phyloP scores from a whole-genome alignment of 495 filamentous ascomycete species.

The Daldinia concentrica region DNA sequence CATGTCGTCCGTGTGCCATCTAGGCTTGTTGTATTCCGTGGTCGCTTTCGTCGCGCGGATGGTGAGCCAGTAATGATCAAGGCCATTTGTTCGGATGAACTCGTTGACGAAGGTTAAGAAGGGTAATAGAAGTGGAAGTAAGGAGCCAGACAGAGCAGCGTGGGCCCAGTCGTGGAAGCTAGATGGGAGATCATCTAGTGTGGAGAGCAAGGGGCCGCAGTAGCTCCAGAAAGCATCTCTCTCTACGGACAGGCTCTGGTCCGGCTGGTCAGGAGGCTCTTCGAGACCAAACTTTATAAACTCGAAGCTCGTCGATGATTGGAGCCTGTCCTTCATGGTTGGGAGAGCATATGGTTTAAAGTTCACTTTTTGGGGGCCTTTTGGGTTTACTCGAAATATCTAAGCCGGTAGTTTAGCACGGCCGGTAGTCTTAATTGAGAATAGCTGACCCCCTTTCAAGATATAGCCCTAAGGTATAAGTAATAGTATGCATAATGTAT shows the following conservation, averaged over 20 bases:
- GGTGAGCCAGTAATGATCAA: conserved; percentile 49
- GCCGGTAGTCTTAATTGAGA: not conserved
- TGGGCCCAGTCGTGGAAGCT: conserved; percentile 42
- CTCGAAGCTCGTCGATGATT: conserved; percentile 33
- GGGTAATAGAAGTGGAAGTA: conserved; percentile 39
- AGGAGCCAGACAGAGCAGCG: conserved; percentile 27
- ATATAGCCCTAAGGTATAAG: not conserved
- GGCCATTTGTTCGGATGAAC: conserved; percentile 33
- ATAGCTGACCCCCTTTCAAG: conserved; percentile 9
- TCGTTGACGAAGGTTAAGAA: conserved; percentile 42
- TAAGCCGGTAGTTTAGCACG: conserved; percentile 1
- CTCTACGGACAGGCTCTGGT: conserved; percentile 28
- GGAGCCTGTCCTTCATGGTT: conserved; percentile 28
- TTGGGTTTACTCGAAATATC: not conserved
- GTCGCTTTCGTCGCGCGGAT: conserved; percentile 49
- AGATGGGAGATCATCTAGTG: conserved; percentile 30
- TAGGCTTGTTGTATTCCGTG: conserved; percentile 44
- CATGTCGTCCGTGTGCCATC: conserved; percentile 51
- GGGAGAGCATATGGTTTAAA: not conserved
- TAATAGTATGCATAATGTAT: conserved; percentile 1
- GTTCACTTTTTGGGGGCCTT: not conserved
- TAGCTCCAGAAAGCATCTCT: conserved; percentile 47
- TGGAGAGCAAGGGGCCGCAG: conserved; percentile 40
- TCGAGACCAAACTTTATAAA: conserved; percentile 31
- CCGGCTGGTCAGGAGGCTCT: not conserved